These are phyloP conservation scores for Gymnopus androsaceus DNA, from an alignment of 1,284 basidiomycete genomes.

Conservation along the genomic window DNA sequence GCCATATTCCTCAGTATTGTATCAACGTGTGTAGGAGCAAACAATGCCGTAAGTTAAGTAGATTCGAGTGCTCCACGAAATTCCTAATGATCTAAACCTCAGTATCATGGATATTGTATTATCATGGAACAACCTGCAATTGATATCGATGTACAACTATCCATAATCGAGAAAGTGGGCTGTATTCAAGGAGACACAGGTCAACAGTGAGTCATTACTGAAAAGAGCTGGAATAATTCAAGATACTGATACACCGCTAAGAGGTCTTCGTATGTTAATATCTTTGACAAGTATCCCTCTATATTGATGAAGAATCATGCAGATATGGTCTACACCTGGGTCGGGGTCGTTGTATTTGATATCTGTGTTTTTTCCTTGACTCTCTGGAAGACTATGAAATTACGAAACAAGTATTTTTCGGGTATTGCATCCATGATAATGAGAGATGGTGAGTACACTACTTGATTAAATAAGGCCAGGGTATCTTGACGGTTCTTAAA, in stretches of 20 bases:
- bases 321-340: conserved; percentile 7
- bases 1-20: not conserved
- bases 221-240: not conserved
- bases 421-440: conserved; percentile 1
- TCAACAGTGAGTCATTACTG: not conserved
- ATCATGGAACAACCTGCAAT: not conserved
- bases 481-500: not conserved
- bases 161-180: not conserved
- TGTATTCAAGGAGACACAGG: not conserved
- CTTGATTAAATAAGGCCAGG: too few species aligned
- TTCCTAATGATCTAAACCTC: not conserved
- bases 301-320: not conserved
- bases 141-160: not conserved
- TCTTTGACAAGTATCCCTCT: not conserved
- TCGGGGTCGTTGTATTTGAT: conserved; percentile 7
- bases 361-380: conserved; percentile 6
- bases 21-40: not conserved
- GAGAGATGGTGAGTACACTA: conserved; percentile 7
- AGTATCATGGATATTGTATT: conserved; percentile 1
- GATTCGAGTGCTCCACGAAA: not conserved
- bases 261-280: conserved; percentile 3
- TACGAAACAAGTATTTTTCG: not conserved
- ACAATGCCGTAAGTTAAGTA: not conserved
- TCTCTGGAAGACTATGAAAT: not conserved
- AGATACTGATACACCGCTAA: not conserved